phyloP scores from a whole-genome alignment of 2,329 filamentous ascomycete genomes.

The Incumbomyces delicatus region DNA sequence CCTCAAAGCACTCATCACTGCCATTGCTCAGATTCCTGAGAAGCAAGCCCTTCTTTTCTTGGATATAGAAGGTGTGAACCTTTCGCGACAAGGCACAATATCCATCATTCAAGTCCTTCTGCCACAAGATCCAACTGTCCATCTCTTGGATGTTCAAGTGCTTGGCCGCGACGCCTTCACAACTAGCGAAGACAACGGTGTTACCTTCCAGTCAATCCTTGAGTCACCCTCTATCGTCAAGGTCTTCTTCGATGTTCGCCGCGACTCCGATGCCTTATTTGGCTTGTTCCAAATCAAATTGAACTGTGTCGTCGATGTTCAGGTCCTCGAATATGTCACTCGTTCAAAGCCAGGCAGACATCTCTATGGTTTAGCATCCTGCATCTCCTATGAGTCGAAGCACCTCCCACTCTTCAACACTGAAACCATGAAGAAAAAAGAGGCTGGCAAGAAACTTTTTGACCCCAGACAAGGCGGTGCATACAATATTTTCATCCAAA shows the following conservation, averaged over 20 bases:
- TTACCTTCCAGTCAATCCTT: slow-evolving; percentile 30
- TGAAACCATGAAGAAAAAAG: slow-evolving; percentile 29
- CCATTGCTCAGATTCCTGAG: slow-evolving; percentile 8
- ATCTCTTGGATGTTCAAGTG: slow-evolving; percentile 38
- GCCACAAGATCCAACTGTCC: slow-evolving; percentile 23
- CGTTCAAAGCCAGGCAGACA: slow-evolving; percentile 11
- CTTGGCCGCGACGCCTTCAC: slow-evolving; percentile 33
- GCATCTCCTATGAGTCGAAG: slow-evolving; percentile 25
- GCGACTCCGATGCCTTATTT: slow-evolving; percentile 45
- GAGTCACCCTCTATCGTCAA: slow-evolving; percentile 36
- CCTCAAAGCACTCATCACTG: slow-evolving; percentile 6
- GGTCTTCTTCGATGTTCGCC: slow-evolving; percentile 46
- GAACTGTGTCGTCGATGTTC: slow-evolving; percentile 38
- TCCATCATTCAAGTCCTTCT: slow-evolving; percentile 37
- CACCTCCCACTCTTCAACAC: slow-evolving; percentile 8
- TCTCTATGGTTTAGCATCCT: slow-evolving; percentile 31
- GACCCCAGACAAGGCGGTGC: slow-evolving; percentile 33
- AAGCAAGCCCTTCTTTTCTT: slow-evolving; percentile 31
- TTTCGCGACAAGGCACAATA: slow-evolving; percentile 35
- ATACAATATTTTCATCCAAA: slow-evolving; percentile 39
- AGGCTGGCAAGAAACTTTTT: slow-evolving; percentile 31
- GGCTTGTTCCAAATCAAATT: slow-evolving; percentile 34
- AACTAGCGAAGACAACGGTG: slow-evolving; percentile 23
- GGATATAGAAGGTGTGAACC: slow-evolving; percentile 41
- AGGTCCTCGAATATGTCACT: slow-evolving; percentile 40